Evolutionary conservation across 495 filamentous ascomycete species (phyloP).

Genomic region (Aspergillus nidulans): DNA sequence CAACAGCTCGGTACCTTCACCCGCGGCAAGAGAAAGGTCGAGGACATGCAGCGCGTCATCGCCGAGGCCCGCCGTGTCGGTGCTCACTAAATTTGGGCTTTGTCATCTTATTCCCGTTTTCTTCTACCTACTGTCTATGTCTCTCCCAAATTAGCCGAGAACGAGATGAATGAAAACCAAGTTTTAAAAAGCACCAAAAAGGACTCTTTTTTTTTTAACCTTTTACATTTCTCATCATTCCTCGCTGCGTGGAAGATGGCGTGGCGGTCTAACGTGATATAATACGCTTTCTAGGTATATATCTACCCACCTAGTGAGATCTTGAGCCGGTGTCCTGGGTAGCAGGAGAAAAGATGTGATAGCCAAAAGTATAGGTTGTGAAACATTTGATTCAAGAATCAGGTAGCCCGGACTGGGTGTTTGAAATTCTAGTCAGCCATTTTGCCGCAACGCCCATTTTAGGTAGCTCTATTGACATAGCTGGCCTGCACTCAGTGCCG

Average conservation of each 20-base stretch:
- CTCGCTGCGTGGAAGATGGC: background rate
- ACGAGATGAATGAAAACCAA: conserved; percentile 19
- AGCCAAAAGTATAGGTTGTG: too few species aligned
- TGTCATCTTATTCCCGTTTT: conserved; percentile 24
- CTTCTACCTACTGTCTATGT: conserved; percentile 20
- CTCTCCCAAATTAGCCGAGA: conserved; percentile 22
- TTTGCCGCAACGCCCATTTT: too few species aligned
- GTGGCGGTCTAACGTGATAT: too few species aligned
- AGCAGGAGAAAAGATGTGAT: too few species aligned
- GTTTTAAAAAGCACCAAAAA: conserved; percentile 6
- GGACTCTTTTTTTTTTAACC: background rate
- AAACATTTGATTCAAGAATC: too few species aligned
- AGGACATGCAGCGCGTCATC: conserved; percentile 95
- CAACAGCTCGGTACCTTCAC: conserved; percentile 87
- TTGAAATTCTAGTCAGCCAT: too few species aligned
- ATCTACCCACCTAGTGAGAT: too few species aligned
- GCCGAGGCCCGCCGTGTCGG: conserved; percentile 81
- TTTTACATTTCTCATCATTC: background rate
- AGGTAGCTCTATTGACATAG: too few species aligned
- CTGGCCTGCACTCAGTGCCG: too few species aligned
- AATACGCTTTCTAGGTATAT: too few species aligned
- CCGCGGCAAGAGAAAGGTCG: conserved; percentile 97
- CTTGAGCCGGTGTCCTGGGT: too few species aligned
- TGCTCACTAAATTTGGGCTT: conserved; percentile 59
- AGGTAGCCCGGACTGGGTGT: too few species aligned